These are phyloP conservation scores for Trichomonas vaginalis DNA, from an alignment of 208 protist species.

Conservation along the genomic window DNA sequence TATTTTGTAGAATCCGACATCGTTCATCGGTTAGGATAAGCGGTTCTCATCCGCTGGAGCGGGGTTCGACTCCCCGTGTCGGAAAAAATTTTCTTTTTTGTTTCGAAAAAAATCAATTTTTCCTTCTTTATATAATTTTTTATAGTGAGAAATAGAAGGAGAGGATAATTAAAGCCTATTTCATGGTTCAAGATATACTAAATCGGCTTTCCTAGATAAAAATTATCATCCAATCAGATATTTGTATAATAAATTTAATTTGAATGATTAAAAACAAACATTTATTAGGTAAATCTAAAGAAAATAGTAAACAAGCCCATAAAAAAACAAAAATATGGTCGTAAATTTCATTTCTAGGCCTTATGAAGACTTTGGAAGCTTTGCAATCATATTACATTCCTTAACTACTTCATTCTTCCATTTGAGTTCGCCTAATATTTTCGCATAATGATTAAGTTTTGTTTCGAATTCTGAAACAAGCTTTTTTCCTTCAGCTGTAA, in stretches of 20 bases:
- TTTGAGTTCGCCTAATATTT: neutral
- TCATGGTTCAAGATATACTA: too few relatives aligned
- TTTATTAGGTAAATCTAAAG: too few relatives aligned
- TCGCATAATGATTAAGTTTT: neutral
- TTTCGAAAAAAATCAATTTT: neutral
- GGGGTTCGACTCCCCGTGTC: conserved; percentile 16
- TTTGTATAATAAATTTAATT: too few relatives aligned
- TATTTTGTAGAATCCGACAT: neutral
- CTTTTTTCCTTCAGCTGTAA: neutral
- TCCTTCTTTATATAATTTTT: neutral
- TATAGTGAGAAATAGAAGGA: too few relatives aligned
- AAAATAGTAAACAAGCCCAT: too few relatives aligned
- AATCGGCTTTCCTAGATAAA: too few relatives aligned
- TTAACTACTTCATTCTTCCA: neutral
- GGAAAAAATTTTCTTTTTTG: neutral
- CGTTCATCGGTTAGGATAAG: conserved; percentile 16
- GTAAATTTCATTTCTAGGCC: too few relatives aligned
- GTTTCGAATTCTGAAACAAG: neutral
- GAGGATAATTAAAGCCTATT: too few relatives aligned
- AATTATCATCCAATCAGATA: too few relatives aligned
- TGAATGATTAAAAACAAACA: too few relatives aligned
- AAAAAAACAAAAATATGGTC: too few relatives aligned
- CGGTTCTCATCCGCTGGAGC: conserved; percentile 2
- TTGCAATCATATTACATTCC: neutral
- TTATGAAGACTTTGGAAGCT: neutral